Percentiles rank a stretch among this genome's conserved stretches.
Conservation (phyloP, 306 rosid genomes). For the Neltuma alba region DNA sequence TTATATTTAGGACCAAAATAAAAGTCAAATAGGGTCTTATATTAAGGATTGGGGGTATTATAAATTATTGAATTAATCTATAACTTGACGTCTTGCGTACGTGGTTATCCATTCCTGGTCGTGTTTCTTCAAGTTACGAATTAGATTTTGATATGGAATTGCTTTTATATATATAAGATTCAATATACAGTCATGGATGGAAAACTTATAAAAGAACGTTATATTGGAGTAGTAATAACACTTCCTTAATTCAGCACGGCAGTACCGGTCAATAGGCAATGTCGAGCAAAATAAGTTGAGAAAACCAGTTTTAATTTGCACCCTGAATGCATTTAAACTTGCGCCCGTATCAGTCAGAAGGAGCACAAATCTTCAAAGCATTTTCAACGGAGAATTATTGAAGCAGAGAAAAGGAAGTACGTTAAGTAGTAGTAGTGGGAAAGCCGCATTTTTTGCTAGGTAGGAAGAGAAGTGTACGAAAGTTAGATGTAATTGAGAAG, state of each 20-base stretch:
- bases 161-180: too few relatives aligned
- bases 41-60: too few relatives aligned
- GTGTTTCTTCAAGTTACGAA: too few relatives aligned
- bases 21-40: too few relatives aligned
- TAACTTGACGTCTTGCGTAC: too few relatives aligned
- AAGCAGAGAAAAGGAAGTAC: background rate
- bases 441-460: conserved; percentile 30
- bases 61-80: too few relatives aligned
- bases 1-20: too few relatives aligned
- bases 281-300: background rate
- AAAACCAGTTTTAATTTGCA: too few relatives aligned
- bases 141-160: background rate
- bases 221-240: background rate
- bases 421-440: background rate
- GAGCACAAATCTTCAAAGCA: conserved; percentile 5
- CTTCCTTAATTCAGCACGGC: background rate
- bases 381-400: conserved; percentile 32
- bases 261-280: background rate
- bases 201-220: background rate
- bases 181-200: background rate
- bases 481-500: background rate
- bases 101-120: too few relatives aligned
- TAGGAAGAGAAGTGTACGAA: background rate
- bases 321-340: conserved; percentile 1
- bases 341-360: background rate